Conservation (phyloP, 2,329 filamentous ascomycete genomes). For the Tolypocladium paradoxum region DNA sequence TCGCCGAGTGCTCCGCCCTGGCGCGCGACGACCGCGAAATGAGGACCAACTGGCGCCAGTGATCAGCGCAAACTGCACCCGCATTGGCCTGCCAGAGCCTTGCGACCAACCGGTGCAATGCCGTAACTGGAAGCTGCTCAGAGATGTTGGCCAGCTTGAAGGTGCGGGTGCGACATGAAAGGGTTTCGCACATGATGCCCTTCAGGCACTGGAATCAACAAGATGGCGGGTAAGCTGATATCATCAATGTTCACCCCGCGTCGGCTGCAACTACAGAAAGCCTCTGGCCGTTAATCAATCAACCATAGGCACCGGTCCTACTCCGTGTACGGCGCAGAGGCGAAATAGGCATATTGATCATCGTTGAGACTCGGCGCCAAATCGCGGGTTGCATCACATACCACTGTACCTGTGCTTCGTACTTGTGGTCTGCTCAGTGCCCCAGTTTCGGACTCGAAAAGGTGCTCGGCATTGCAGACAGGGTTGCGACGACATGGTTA, state of each 20-base stretch:
- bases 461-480: too few relatives aligned
- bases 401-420: too few relatives aligned
- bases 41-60: neutral
- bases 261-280: neutral
- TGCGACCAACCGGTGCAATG: neutral
- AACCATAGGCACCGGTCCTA: neutral
- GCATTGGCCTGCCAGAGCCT: neutral
- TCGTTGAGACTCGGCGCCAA: neutral
- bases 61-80: neutral
- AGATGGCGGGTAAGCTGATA: neutral
- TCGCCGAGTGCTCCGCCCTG: neutral
- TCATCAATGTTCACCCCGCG: neutral
- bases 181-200: neutral
- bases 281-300: neutral
- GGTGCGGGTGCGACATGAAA: neutral
- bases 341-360: neutral
- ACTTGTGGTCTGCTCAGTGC: too few relatives aligned
- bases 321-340: neutral
- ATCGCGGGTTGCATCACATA: too few relatives aligned
- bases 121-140: neutral
- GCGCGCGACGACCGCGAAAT: neutral
- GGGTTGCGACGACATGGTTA: too few relatives aligned
- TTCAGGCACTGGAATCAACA: neutral
- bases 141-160: neutral
- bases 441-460: too few relatives aligned